phyloP scores from a whole-genome alignment of 2,329 filamentous ascomycete genomes.

The Colletotrichum coccodes region DNA sequence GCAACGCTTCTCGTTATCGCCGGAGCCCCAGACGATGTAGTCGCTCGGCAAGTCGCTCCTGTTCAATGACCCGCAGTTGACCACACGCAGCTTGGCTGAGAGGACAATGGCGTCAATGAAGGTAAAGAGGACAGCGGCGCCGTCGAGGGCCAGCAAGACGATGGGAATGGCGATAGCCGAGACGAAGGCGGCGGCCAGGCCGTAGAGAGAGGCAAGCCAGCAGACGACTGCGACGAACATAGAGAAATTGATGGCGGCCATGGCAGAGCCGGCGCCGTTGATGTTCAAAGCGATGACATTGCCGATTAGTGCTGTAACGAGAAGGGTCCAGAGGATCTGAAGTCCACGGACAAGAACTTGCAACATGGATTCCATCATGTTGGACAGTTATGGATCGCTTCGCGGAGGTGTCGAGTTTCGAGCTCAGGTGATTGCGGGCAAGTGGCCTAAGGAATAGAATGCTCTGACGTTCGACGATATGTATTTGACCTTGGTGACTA shows the following conservation, averaged over 20 bases:
- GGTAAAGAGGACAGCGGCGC: constrained; percentile 71
- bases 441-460: background rate
- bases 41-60: constrained; percentile 46
- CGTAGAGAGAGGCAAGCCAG: constrained; percentile 73
- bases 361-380: constrained; percentile 51
- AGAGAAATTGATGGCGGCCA: constrained; percentile 67
- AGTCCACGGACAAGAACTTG: constrained; percentile 57
- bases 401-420: background rate
- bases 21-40: constrained; percentile 72
- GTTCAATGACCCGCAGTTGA: constrained; percentile 67
- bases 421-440: background rate
- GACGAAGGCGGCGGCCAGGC: constrained; percentile 66
- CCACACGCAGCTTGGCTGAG: constrained; percentile 73
- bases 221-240: constrained; percentile 77
- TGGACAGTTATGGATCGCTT: constrained; percentile 13
- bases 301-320: constrained; percentile 66
- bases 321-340: constrained; percentile 62
- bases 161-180: constrained; percentile 62
- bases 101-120: constrained; percentile 78
- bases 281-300: constrained; percentile 65
- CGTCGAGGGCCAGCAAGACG: constrained; percentile 66
- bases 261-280: constrained; percentile 52
- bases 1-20: constrained; percentile 71
- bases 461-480: background rate
- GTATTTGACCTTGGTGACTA: background rate